A percentile compares a stretch with the other conserved stretches of the same genome.
Evolutionary conservation across 345 rosid species (phyloP).

Genomic region (Iberis pinnata): DNA sequence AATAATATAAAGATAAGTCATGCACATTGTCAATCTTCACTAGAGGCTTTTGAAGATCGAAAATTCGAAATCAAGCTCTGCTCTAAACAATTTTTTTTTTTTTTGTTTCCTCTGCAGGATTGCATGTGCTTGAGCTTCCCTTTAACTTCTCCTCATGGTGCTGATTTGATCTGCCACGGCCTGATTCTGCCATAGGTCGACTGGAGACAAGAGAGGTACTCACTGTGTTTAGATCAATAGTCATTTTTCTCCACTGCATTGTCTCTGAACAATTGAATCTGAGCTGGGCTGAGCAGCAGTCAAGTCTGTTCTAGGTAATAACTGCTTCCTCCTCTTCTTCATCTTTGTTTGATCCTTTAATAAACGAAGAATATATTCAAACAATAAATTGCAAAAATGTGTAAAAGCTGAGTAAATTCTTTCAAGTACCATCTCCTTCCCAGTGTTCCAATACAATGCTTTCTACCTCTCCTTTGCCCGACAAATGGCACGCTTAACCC

Average conservation of each 20-base stretch:
- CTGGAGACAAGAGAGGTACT: constrained; percentile 32
- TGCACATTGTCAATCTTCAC: too few species aligned
- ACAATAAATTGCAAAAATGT: background rate
- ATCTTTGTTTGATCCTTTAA: constrained; percentile 52
- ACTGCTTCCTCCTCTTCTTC: constrained; percentile 48
- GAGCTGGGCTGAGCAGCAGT: too few species aligned
- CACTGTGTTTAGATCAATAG: constrained; percentile 35
- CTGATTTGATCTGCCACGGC: constrained; percentile 37
- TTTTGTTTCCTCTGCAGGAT: constrained; percentile 41
- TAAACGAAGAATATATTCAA: background rate
- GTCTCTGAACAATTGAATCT: too few species aligned
- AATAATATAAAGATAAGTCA: too few species aligned
- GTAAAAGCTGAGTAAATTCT: background rate
- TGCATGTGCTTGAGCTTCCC: constrained; percentile 38
- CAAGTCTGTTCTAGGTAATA: too few species aligned
- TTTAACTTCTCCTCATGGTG: constrained; percentile 53
- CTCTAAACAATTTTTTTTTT: too few species aligned
- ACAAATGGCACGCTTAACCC: constrained; percentile 80
- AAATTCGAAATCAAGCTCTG: too few species aligned
- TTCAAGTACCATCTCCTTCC: constrained; percentile 23
- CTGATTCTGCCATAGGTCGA: constrained; percentile 33
- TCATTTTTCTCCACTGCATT: constrained; percentile 30
- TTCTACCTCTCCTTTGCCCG: constrained; percentile 66
- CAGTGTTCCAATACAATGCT: constrained; percentile 12
- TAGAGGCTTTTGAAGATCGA: too few species aligned